Percentiles rank a stretch among this genome's conserved stretches.
Evolutionary conservation across 805 yeast species (phyloP).

Genomic region (Diddensiella transvaalensis): DNA sequence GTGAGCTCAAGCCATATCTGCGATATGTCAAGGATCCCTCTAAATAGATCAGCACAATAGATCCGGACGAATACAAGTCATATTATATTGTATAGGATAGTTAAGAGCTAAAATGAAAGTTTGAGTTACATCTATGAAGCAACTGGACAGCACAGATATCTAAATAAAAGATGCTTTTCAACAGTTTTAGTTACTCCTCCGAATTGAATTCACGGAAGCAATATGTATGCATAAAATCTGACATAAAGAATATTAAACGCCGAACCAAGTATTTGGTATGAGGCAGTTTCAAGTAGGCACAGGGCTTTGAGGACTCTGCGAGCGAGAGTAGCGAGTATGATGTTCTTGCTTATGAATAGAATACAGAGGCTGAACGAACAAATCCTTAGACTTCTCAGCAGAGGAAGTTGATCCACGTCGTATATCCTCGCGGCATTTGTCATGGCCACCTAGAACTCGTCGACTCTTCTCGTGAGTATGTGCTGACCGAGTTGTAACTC

Average conservation of each 20-base stretch:
- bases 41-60: background rate
- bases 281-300: too few species aligned
- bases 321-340: background rate
- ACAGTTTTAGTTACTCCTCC: too few species aligned
- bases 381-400: background rate
- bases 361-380: background rate
- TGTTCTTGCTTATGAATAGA: background rate
- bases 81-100: background rate
- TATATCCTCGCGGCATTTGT: background rate
- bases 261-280: too few species aligned
- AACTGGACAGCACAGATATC: too few species aligned
- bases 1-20: conserved; percentile 85
- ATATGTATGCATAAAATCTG: too few species aligned
- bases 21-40: conserved; percentile 51
- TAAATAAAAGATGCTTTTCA: too few species aligned
- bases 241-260: too few species aligned
- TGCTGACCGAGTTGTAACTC: conserved; percentile 5
- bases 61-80: background rate
- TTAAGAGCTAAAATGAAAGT: background rate
- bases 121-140: background rate
- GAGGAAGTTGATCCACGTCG: background rate
- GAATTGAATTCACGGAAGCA: too few species aligned
- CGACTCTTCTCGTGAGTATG: background rate
- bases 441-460: background rate
- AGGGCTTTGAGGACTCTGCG: background rate